Conservation (phyloP, 2,329 filamentous ascomycete genomes). For the Trichoderma atrobrunneum region DNA sequence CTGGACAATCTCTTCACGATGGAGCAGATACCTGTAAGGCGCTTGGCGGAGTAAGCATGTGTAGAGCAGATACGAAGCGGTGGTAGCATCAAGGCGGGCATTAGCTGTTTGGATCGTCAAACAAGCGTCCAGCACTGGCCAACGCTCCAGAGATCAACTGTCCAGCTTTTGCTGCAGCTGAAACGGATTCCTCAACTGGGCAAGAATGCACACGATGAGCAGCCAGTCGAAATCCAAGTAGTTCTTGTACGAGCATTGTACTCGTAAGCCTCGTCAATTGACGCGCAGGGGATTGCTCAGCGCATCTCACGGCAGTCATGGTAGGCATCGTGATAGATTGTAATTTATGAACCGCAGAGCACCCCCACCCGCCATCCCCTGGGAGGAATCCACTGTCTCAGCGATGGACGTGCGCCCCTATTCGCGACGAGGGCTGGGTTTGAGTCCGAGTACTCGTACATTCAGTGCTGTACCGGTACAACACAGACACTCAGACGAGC, state of each 20-base stretch:
- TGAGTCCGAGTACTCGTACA: not conserved
- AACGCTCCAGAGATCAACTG: not conserved
- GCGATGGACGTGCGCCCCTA: constrained; percentile 5
- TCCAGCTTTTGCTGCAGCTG: not conserved
- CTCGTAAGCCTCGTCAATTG: not conserved
- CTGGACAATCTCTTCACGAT: not conserved
- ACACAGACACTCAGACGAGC: not conserved
- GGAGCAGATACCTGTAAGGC: not conserved
- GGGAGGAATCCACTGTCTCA: constrained; percentile 19
- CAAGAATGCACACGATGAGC: not conserved
- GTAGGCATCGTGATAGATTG: not conserved
- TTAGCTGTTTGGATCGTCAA: constrained; percentile 5
- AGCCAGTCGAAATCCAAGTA: not conserved
- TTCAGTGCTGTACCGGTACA: not conserved
- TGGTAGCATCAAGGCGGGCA: not conserved
- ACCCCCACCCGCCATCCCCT: constrained; percentile 10
- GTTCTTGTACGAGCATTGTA: not conserved
- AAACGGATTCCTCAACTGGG: not conserved
- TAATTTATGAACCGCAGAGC: not conserved
- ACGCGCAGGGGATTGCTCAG: not conserved
- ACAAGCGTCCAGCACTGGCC: not conserved
- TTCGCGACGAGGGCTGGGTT: not conserved
- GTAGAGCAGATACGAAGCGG: not conserved
- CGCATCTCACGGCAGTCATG: not conserved
- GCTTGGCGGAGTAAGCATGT: constrained; percentile 1